Evolutionary conservation across 1,139 yeast species (phyloP), one percentile per base, ranked within the genome.

Genomic region (Candida neerlandica): DNA sequence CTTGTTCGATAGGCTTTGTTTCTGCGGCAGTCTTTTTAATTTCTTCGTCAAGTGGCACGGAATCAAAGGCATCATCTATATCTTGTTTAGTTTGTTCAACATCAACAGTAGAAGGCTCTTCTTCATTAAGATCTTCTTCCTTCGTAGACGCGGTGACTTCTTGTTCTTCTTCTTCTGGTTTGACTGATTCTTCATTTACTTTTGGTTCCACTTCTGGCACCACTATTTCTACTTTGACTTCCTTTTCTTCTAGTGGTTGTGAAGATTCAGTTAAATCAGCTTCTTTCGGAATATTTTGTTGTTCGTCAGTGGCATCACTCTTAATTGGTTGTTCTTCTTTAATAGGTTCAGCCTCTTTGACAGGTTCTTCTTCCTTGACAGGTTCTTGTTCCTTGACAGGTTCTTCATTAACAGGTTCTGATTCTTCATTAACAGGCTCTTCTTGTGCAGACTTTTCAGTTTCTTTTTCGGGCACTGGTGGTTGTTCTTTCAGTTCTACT

Each of bases 341-440:
- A 9, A 19, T 30, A 15, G 55, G 63, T 21, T 62, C 48, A 58
- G 59, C 51, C 51, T 59, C 50, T 52, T 51, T 54, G 46, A 54
- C 65, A 11, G 63, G 48, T 58, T 62, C 50, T 57, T 53, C 42
- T 51, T 54, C 50, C 53, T 60, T 27, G 35, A 12, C 15, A 11
- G 27, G 40, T 35, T 35, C 40, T 35, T 35, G 7, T 5, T 18
- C 54, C 57, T 63, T 39, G 50, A 58, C 48, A 39, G 47, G 66
- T 62, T 48, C 55, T 43, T 48, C 52, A 57, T 63, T 39, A 50
- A 58, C 48, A 39, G 47, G 66, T 62, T 48, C 27, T 2, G 47
- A 66, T 62, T 48, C 27, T 2, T 23, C 27, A 2, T 21, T 21
- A 10, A 30, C 33, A 30, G 33, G 33, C 58, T 54, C 42, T 51